phyloP scores from a whole-genome alignment of 2,329 filamentous ascomycete genomes.

The Elsinoe batatas region DNA sequence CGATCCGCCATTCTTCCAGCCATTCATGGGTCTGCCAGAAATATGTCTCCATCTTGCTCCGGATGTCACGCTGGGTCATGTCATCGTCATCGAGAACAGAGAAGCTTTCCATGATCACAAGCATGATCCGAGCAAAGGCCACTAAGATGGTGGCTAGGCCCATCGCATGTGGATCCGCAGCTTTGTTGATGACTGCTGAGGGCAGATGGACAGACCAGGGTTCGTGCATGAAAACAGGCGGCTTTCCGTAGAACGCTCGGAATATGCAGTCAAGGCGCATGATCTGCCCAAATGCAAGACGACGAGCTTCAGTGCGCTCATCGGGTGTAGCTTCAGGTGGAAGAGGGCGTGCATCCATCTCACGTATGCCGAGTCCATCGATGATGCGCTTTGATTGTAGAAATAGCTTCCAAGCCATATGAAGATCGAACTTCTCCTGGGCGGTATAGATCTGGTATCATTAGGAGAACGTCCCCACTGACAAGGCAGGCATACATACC shows the following conservation, averaged over 20 bases:
- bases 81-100: slow-evolving; percentile 3
- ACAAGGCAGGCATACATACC: neutral
- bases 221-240: slow-evolving; percentile 10
- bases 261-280: slow-evolving; percentile 8
- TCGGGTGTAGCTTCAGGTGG: slow-evolving; percentile 4
- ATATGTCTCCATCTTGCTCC: slow-evolving; percentile 4
- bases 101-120: slow-evolving; percentile 8
- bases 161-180: neutral
- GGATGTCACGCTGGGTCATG: slow-evolving; percentile 6
- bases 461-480: neutral
- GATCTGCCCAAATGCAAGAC: slow-evolving; percentile 3
- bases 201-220: slow-evolving; percentile 9
- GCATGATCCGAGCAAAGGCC: neutral
- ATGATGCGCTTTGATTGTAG: slow-evolving; percentile 4
- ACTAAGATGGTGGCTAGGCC: slow-evolving; percentile 7
- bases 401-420: slow-evolving; percentile 9
- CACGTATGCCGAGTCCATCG: slow-evolving; percentile 3
- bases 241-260: slow-evolving; percentile 1
- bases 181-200: slow-evolving; percentile 4
- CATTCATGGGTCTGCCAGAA: slow-evolving; percentile 4
- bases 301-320: neutral
- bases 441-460: neutral
- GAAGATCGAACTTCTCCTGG: neutral
- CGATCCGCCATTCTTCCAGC: slow-evolving; percentile 12
- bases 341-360: slow-evolving; percentile 2